Evolutionary conservation across 179 eudicot species (phyloP), one percentile per base, ranked within the genome.

Genomic region (Actinidia arguta): DNA sequence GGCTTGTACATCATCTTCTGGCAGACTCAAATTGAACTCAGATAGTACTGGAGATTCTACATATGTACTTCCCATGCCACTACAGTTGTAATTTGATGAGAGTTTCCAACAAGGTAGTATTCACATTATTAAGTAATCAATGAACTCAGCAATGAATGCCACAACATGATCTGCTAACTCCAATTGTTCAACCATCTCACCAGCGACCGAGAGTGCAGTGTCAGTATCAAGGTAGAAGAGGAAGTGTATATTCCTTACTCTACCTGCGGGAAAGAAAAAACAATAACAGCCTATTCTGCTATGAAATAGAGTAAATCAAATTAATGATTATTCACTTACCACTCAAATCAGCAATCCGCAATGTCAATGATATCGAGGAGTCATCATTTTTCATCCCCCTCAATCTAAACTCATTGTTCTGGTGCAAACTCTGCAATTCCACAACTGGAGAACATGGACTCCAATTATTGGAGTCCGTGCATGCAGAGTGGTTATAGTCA

Each of bases 151-250:
- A 74, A 94, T 91, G 86, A 95, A 94, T 48, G 78, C 88, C 79
- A 96, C 94, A 78, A 90, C 93, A 78, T 92, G 91, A 81, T 91
- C 88, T 25, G 90, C 89, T 77, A 94, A 82, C 27, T 92, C 94
- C 24, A 92, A 81, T 54, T 89, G 90, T 64, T 93, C 94, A 54
- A 93, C 99, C 99, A 96, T 96, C 88, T 96, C 99, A 52, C 88
- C 85, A 17, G 99, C 94, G 18, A 96, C 93, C 0, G 92, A 89
- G 18, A 81, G 25, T 46, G 95, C 92, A 24, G 99, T 96, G 87
- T 96, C 99, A 17, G 85, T 73, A 76, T 90, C 91, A 63, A 90
- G 89, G 80, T 90, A 92, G 83, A 90, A 94, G n/a, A 58, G 52
- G 81, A 94, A 96, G 75, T 92, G 89, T 80, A 96, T 89, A 59